phyloP scores from a whole-genome alignment of 257 asterid species.

The Fraxinus anomala region DNA sequence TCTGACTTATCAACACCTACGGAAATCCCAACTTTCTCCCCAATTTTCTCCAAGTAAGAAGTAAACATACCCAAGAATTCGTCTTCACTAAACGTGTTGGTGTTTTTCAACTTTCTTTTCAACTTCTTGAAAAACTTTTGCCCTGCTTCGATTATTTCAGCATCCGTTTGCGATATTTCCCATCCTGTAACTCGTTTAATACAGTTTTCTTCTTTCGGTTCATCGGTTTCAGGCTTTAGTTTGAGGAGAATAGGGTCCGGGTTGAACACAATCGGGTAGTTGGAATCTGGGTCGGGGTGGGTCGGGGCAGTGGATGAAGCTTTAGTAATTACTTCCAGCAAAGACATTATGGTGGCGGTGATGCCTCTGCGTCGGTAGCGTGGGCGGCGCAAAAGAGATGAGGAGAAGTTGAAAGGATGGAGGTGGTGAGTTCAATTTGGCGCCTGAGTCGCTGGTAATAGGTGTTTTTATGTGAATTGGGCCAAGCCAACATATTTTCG shows the following conservation, averaged over 20 bases:
- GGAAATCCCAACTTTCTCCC: constrained; percentile 45
- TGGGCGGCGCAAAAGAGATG: not conserved
- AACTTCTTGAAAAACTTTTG: constrained; percentile 41
- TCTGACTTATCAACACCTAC: constrained; percentile 27
- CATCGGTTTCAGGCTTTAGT: constrained; percentile 51
- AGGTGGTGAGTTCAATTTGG: not conserved
- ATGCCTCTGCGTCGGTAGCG: not conserved
- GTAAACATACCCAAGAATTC: constrained; percentile 48
- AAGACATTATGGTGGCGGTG: constrained; percentile 45
- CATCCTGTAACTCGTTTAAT: constrained; percentile 55
- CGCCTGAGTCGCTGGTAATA: not conserved
- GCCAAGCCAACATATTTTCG: not conserved
- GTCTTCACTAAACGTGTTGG: constrained; percentile 43
- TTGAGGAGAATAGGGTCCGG: constrained; percentile 48
- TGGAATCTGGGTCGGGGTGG: constrained; percentile 30
- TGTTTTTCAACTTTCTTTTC: constrained; percentile 50
- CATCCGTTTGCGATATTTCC: constrained; percentile 52
- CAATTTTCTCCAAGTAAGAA: constrained; percentile 48
- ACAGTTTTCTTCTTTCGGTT: constrained; percentile 27
- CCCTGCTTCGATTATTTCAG: constrained; percentile 47
- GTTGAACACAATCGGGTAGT: constrained; percentile 60
- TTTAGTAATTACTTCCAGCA: constrained; percentile 63
- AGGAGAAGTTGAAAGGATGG: not conserved
- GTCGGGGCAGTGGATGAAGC: constrained; percentile 46
- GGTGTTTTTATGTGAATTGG: not conserved